phyloP scores from a whole-genome alignment of 495 filamentous ascomycete species.

The Polyplosphaeria fusca region DNA sequence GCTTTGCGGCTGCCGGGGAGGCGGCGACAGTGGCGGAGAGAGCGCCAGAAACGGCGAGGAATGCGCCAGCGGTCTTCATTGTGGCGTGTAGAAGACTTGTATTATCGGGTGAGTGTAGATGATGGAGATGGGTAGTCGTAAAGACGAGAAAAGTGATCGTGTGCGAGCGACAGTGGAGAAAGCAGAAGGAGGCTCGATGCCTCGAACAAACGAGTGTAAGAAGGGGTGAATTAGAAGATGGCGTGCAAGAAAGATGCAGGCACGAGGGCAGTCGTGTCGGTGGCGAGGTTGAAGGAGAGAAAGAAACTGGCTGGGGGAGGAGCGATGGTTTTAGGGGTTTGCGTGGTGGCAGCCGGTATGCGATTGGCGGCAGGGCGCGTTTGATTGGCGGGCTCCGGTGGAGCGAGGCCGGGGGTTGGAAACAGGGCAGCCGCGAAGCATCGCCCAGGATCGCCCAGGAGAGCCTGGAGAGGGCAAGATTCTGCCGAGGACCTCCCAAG shows the following conservation, averaged over 20 bases:
- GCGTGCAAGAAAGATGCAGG: not conserved
- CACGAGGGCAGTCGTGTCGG: not conserved
- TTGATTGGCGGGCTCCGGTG: not conserved
- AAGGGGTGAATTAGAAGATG: constrained; percentile 14
- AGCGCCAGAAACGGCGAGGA: constrained; percentile 35
- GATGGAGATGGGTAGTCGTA: not conserved
- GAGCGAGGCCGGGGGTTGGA: not conserved
- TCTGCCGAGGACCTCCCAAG: not conserved
- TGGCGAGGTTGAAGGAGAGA: constrained; percentile 1
- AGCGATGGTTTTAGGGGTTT: not conserved
- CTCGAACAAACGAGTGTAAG: constrained; percentile 27
- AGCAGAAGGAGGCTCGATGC: not conserved
- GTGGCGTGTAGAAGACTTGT: not conserved
- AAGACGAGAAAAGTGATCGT: not conserved
- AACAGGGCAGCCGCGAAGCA: not conserved
- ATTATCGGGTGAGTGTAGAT: not conserved
- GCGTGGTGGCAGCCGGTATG: not conserved
- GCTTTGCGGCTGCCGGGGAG: constrained; percentile 26
- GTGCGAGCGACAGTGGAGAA: constrained; percentile 9
- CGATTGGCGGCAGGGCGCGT: not conserved
- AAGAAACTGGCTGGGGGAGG: constrained; percentile 7
- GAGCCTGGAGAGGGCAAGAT: not conserved
- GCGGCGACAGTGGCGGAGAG: constrained; percentile 26
- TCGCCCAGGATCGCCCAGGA: not conserved
- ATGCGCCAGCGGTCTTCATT: constrained; percentile 37